Percentiles rank a stretch among this genome's conserved stretches.
phyloP scores from a whole-genome alignment of 2,329 filamentous ascomycete genomes.

The Xylariaceae sp. region DNA sequence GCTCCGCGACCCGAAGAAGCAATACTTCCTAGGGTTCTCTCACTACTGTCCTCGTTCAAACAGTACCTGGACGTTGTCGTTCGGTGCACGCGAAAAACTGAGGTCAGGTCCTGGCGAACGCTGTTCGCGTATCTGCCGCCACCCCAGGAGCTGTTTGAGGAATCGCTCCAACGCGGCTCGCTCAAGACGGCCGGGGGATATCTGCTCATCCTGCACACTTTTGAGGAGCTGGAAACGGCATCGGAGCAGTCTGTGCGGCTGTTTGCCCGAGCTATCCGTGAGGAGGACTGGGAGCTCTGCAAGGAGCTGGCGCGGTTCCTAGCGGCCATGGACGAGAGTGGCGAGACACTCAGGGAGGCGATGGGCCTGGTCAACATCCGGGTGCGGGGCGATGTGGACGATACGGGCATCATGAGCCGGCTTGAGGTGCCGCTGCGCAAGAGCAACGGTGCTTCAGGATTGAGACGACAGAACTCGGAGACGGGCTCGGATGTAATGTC shows the following conservation, averaged over 20 bases:
- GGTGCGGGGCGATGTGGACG: slow-evolving; percentile 26
- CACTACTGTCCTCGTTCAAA: slow-evolving; percentile 63
- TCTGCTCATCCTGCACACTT: slow-evolving; percentile 84
- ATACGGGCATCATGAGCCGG: slow-evolving; percentile 23
- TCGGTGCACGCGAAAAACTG: slow-evolving; percentile 94
- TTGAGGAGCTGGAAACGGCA: slow-evolving; percentile 60
- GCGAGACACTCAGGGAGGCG: slow-evolving; percentile 67
- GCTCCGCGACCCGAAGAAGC: slow-evolving; percentile 55
- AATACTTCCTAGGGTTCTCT: slow-evolving; percentile 56
- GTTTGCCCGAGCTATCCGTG: slow-evolving; percentile 70
- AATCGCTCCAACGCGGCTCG: slow-evolving; percentile 74
- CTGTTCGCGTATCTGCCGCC: slow-evolving; percentile 87
- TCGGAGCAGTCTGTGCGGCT: slow-evolving; percentile 75
- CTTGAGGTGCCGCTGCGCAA: slow-evolving; percentile 25
- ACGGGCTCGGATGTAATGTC: slow-evolving; percentile 24
- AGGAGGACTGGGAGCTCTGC: slow-evolving; percentile 91
- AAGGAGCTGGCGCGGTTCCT: slow-evolving; percentile 93
- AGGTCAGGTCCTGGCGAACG: slow-evolving; percentile 89
- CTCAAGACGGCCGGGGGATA: slow-evolving; percentile 96
- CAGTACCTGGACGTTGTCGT: slow-evolving; percentile 93
- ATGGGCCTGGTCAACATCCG: slow-evolving; percentile 52
- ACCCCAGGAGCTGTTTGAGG: slow-evolving; percentile 86
- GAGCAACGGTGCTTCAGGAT: slow-evolving; percentile 17
- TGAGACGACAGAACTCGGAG: slow-evolving; percentile 21
- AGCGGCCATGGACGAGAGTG: slow-evolving; percentile 82